Percentiles rank a stretch among this genome's conserved stretches.
Conservation (phyloP, 2,329 filamentous ascomycete genomes). For the Aspergillus sp. region DNA sequence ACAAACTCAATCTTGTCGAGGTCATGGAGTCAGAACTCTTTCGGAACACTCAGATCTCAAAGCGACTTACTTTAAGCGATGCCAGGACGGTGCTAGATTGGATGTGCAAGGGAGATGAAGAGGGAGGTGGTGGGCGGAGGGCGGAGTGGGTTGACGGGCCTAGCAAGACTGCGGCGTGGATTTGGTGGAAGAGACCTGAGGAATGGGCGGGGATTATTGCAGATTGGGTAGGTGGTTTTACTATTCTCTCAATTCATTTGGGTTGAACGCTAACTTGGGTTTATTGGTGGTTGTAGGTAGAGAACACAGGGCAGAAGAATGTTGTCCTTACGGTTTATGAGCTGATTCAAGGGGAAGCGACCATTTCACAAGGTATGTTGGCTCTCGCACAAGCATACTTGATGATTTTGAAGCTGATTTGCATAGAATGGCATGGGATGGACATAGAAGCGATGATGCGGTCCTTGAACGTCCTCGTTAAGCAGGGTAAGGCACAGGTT, state of each 20-base stretch:
- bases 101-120: constrained; percentile 52
- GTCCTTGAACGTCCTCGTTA: constrained; percentile 77
- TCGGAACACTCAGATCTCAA: constrained; percentile 46
- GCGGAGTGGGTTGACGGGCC: constrained; percentile 60
- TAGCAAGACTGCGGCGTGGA: constrained; percentile 62
- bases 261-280: neutral
- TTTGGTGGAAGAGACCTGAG: constrained; percentile 84
- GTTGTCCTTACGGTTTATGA: constrained; percentile 91
- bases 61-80: constrained; percentile 52
- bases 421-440: constrained; percentile 79
- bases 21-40: constrained; percentile 61
- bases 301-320: constrained; percentile 84
- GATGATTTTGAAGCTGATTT: constrained; percentile 3
- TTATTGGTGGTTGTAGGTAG: constrained; percentile 48
- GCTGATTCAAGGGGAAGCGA: constrained; percentile 81
- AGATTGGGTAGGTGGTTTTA: constrained; percentile 59
- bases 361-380: constrained; percentile 62
- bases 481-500: constrained; percentile 86
- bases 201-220: constrained; percentile 84
- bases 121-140: constrained; percentile 48
- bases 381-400: neutral
- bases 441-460: constrained; percentile 78
- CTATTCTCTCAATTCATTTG: neutral
- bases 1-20: constrained; percentile 68
- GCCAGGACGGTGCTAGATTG: constrained; percentile 56